Evolutionary conservation across 768 basidiomycete genomes (phyloP).

Genomic region (Cubamyces lactineus): DNA sequence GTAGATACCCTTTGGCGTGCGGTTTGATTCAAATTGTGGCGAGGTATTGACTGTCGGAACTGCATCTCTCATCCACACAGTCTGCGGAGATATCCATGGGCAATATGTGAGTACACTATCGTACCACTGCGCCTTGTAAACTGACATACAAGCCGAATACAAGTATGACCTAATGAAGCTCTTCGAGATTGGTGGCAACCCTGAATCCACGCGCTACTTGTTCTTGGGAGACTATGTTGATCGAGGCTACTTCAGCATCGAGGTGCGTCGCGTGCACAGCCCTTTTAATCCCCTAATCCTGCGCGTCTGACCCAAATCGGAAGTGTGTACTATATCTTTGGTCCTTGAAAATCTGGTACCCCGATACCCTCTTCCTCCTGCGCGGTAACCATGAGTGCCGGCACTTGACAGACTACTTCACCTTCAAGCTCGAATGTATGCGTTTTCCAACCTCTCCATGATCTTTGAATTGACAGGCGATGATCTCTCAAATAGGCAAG

Average conservation of each 20-base stretch:
- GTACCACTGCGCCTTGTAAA: background rate
- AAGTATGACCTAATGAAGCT: conserved; percentile 82
- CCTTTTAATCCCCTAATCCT: background rate
- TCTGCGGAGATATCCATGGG: conserved; percentile 96
- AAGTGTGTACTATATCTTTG: conserved; percentile 98
- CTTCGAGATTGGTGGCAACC: conserved; percentile 77
- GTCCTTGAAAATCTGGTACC: conserved; percentile 99
- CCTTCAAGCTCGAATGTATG: conserved; percentile 98
- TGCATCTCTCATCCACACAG: conserved; percentile 22
- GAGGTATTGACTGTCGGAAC: conserved; percentile 14
- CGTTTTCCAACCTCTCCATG: conserved; percentile 13
- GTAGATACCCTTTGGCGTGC: conserved; percentile 27
- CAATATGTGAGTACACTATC: conserved; percentile 80
- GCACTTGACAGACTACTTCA: conserved; percentile 98
- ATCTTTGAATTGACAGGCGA: background rate
- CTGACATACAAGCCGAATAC: conserved; percentile 12
- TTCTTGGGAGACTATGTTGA: conserved; percentile 80
- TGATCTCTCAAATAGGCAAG: conserved; percentile 62
- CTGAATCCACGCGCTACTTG: conserved; percentile 72
- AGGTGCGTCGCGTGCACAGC: conserved; percentile 43
- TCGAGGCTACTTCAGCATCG: conserved; percentile 76
- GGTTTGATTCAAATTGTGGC: conserved; percentile 22
- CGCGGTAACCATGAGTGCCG: conserved; percentile 99
- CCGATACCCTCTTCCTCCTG: conserved; percentile 92
- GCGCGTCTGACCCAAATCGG: conserved; percentile 6